Percentiles rank a stretch among this genome's conserved stretches.
Conservation (phyloP, 2,329 filamentous ascomycete genomes). For the Sporothrix humicola region DNA sequence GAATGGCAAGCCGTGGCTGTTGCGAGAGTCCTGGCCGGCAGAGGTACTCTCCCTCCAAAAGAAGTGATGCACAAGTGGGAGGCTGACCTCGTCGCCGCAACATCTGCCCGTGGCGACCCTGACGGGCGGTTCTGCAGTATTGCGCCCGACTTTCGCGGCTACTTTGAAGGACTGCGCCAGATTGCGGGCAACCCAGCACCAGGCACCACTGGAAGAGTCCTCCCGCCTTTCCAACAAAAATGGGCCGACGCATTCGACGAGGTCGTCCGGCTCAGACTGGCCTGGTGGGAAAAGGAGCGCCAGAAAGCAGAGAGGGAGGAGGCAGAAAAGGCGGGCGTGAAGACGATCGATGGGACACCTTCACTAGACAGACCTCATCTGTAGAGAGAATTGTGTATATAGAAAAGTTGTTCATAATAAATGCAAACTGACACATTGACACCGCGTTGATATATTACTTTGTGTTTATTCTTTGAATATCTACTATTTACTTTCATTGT, state of each 20-base stretch:
- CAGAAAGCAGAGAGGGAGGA: not conserved
- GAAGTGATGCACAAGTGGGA: slow-evolving; percentile 64
- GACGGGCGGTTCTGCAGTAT: slow-evolving; percentile 62
- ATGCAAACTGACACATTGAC: too few relatives aligned
- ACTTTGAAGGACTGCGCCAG: slow-evolving; percentile 62
- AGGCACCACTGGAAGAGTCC: slow-evolving; percentile 23
- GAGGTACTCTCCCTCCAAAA: slow-evolving; percentile 55
- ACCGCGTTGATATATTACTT: not conserved
- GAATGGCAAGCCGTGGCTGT: slow-evolving; percentile 51
- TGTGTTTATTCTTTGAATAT: not conserved
- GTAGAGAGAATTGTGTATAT: too few relatives aligned
- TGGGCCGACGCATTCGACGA: slow-evolving; percentile 27
- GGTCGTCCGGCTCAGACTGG: not conserved
- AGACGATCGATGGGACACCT: not conserved
- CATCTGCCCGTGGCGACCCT: slow-evolving; percentile 54
- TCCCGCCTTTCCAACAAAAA: slow-evolving; percentile 29
- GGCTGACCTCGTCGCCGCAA: slow-evolving; percentile 54
- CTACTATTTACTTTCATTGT: not conserved
- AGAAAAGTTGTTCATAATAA: too few relatives aligned
- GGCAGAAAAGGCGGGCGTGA: not conserved
- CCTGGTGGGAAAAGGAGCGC: slow-evolving; percentile 9
- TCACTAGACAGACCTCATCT: too few relatives aligned
- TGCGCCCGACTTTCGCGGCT: slow-evolving; percentile 67
- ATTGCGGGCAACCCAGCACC: slow-evolving; percentile 53
- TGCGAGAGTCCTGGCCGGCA: slow-evolving; percentile 53